Conservation (phyloP, 129 eudicot genomes). For the Sambucus nigra region DNA sequence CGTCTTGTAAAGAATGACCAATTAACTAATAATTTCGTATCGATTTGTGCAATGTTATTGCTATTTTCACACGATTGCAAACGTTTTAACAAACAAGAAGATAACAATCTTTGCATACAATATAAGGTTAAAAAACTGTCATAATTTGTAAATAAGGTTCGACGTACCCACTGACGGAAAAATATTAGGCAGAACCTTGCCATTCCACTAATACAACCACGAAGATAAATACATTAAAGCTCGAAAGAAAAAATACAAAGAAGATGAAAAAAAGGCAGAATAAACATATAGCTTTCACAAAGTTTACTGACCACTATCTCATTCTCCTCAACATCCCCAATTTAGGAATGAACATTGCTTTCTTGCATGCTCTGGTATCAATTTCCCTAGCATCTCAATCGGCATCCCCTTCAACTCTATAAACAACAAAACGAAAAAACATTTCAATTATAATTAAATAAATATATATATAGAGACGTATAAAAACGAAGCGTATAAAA, state of each 20-base stretch:
- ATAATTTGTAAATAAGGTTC: conserved; percentile 3
- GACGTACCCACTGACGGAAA: conserved; percentile 4
- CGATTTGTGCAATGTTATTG: no score
- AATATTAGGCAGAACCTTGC: conserved; percentile 1
- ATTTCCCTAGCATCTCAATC: conserved; percentile 41
- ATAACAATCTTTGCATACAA: conserved; percentile 9
- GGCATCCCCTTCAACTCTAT: conserved; percentile 69
- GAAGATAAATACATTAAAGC: conserved; percentile 8
- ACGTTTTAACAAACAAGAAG: no score
- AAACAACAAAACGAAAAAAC: conserved; percentile 2
- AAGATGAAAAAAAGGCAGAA: conserved; percentile 19
- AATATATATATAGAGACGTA: background rate
- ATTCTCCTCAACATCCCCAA: conserved; percentile 21
- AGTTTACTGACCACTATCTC: conserved; percentile 1
- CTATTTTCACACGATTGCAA: no score
- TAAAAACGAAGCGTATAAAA: conserved; percentile 1
- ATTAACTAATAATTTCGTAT: no score
- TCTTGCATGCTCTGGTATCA: conserved; percentile 72
- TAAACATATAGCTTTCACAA: conserved; percentile 10
- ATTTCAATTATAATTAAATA: background rate
- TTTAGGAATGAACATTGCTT: conserved; percentile 68
- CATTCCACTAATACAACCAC: conserved; percentile 3
- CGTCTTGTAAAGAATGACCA: no score
- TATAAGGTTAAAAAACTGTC: background rate
- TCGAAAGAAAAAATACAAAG: background rate